Conservation (phyloP, 257 asterid genomes). For the Rubia yunnanensis region DNA sequence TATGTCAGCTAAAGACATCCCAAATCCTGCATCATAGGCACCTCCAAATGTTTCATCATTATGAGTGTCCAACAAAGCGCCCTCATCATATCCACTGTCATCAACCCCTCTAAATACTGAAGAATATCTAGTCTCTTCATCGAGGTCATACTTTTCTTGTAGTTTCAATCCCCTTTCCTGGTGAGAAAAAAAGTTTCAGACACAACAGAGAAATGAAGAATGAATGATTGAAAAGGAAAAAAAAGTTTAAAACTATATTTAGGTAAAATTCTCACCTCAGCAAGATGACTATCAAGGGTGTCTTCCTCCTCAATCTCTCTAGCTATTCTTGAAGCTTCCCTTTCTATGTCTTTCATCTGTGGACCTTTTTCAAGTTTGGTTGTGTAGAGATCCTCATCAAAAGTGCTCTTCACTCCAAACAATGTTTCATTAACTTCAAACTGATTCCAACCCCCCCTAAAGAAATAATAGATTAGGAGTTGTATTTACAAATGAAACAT, state of each 20-base stretch:
- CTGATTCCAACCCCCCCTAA: slow-evolving; percentile 99
- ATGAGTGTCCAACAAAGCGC: slow-evolving; percentile 46
- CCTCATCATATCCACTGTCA: slow-evolving; percentile 83
- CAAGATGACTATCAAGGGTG: slow-evolving; percentile 84
- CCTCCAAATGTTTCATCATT: slow-evolving; percentile 84
- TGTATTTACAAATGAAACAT: neutral
- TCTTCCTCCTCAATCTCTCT: slow-evolving; percentile 92
- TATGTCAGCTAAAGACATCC: slow-evolving; percentile 30
- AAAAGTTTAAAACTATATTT: neutral
- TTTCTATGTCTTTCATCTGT: slow-evolving; percentile 76
- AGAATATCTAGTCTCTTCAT: slow-evolving; percentile 85
- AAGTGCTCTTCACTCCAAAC: slow-evolving; percentile 94
- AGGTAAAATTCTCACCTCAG: slow-evolving; percentile 54
- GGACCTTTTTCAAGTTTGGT: slow-evolving; percentile 95
- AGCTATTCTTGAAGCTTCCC: slow-evolving; percentile 75
- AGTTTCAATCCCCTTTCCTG: slow-evolving; percentile 89
- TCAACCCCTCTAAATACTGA: slow-evolving; percentile 66
- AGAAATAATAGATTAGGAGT: neutral
- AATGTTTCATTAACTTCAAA: slow-evolving; percentile 74
- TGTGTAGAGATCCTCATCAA: slow-evolving; percentile 89
- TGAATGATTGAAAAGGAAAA: neutral
- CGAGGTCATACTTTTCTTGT: slow-evolving; percentile 57
- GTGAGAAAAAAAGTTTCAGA: slow-evolving; percentile 15
- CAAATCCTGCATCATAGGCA: slow-evolving; percentile 35
- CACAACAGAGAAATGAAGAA: slow-evolving; percentile 8